Percentiles rank a stretch among this genome's conserved stretches.
phyloP scores from a whole-genome alignment of 306 rosid genomes.

The Acacia melanoxylon region DNA sequence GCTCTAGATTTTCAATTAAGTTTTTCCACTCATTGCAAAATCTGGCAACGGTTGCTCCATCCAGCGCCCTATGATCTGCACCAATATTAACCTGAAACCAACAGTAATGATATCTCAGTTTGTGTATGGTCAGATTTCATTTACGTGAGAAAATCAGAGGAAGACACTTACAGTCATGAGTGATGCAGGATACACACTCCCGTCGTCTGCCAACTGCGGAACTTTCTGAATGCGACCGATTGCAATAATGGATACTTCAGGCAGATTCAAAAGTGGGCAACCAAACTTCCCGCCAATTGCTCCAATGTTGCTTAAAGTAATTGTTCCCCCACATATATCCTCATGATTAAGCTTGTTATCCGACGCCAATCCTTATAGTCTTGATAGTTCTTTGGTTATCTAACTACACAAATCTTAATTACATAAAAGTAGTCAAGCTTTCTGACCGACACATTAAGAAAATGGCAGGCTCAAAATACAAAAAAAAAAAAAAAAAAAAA shows the following conservation, averaged over 20 bases:
- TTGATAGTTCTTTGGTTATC: slow-evolving; percentile 90
- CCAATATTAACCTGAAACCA: slow-evolving; percentile 78
- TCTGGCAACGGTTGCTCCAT: slow-evolving; percentile 94
- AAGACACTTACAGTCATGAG: slow-evolving; percentile 85
- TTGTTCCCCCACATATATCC: slow-evolving; percentile 82
- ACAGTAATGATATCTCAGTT: slow-evolving; percentile 4
- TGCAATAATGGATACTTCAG: slow-evolving; percentile 90
- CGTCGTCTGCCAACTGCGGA: slow-evolving; percentile 64
- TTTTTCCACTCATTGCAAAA: slow-evolving; percentile 91
- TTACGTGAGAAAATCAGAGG: not conserved
- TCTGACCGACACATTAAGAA: too few relatives aligned
- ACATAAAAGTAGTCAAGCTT: too few relatives aligned
- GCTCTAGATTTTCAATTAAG: slow-evolving; percentile 73
- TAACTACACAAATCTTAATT: slow-evolving; percentile 23
- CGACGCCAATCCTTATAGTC: slow-evolving; percentile 71
- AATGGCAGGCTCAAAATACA: not conserved
- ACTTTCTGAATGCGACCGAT: slow-evolving; percentile 83
- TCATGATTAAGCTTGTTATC: slow-evolving; percentile 78
- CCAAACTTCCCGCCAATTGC: slow-evolving; percentile 96
- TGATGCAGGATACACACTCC: slow-evolving; percentile 68
- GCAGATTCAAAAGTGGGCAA: slow-evolving; percentile 90
- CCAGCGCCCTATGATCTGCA: slow-evolving; percentile 94
- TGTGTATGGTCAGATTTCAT: slow-evolving; percentile 13
- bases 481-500: too few relatives aligned
- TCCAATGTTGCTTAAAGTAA: slow-evolving; percentile 87